Evolutionary conservation across 257 asterid species (phyloP).

Genomic region (Nicotiana paniculata): DNA sequence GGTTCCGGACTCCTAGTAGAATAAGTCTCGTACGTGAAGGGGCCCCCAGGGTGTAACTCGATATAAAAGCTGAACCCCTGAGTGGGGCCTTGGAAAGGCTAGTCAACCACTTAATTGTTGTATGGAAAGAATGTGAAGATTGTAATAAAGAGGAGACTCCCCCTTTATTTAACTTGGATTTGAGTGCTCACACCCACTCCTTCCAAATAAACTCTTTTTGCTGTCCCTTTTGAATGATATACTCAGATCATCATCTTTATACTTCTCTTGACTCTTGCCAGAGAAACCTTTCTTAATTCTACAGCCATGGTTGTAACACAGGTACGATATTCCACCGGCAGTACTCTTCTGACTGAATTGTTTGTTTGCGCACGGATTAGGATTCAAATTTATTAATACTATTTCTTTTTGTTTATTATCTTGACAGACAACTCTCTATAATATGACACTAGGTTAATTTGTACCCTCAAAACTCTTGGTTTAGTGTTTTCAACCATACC

Average conservation of each 20-base stretch:
- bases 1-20: too few species aligned
- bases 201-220: not conserved
- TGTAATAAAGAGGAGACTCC: not conserved
- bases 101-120: not conserved
- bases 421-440: not conserved
- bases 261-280: not conserved
- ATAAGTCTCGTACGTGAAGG: not conserved
- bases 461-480: not conserved
- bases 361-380: not conserved
- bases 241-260: not conserved
- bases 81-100: conserved; percentile 14
- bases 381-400: not conserved
- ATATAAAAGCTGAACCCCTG: conserved; percentile 7
- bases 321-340: not conserved
- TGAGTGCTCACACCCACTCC: not conserved
- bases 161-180: not conserved
- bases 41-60: not conserved
- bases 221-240: not conserved
- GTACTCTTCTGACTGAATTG: not conserved
- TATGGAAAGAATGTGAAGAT: conserved; percentile 5
- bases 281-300: not conserved
- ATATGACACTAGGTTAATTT: not conserved
- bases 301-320: not conserved
- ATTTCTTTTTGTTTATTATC: not conserved
- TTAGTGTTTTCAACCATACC: not conserved